phyloP scores from a whole-genome alignment of 106 monocot genomes.

The Ottelia alismoides region DNA sequence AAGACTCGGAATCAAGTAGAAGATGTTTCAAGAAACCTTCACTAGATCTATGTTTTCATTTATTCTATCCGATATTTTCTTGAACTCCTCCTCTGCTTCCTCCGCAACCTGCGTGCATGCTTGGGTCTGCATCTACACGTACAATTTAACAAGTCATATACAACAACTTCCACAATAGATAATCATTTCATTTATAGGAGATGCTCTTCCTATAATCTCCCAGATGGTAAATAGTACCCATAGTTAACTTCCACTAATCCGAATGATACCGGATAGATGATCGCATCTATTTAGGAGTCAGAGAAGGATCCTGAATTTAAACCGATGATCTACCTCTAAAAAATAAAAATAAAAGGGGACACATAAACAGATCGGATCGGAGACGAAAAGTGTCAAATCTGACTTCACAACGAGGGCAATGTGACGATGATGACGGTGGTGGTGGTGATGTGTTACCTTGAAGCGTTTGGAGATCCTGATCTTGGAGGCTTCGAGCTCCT shows the following conservation, averaged over 20 bases:
- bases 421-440: not conserved
- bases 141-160: too few relatives aligned
- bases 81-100: slow-evolving; percentile 69
- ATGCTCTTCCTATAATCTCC: too few relatives aligned
- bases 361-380: not conserved
- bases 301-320: not conserved
- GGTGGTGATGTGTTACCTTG: slow-evolving; percentile 28
- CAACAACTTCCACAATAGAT: too few relatives aligned
- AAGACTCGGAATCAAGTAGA: not conserved
- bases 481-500: slow-evolving; percentile 33
- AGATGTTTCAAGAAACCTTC: slow-evolving; percentile 27
- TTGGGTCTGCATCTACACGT: slow-evolving; percentile 72
- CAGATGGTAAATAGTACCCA: not conserved
- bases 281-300: not conserved
- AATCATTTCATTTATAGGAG: too few relatives aligned
- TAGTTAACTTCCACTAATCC: not conserved
- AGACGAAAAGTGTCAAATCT: not conserved
- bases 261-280: not conserved
- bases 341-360: not conserved
- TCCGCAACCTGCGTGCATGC: slow-evolving; percentile 54
- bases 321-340: not conserved
- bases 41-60: slow-evolving; percentile 47
- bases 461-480: slow-evolving; percentile 30
- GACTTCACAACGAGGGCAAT: not conserved
- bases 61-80: slow-evolving; percentile 63